Conservation (phyloP, 495 filamentous ascomycete species). For the Jackrogersella multiformis region DNA sequence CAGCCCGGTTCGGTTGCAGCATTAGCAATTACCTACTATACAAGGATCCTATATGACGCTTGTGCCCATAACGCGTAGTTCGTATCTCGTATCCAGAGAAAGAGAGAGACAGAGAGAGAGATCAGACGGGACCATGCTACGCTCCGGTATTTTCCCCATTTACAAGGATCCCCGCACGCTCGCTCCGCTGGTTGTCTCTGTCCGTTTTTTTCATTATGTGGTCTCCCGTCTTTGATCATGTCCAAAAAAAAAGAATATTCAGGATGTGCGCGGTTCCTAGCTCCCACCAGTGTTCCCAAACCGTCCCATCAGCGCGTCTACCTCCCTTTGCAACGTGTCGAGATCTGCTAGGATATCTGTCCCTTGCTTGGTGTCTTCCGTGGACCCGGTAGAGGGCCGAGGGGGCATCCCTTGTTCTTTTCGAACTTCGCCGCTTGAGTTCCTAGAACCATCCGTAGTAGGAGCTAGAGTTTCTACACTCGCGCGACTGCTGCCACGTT, state of each 20-base stretch:
- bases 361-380: constrained; percentile 26
- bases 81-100: constrained; percentile 23
- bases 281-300: constrained; percentile 49
- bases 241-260: neutral
- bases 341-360: constrained; percentile 73
- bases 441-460: constrained; percentile 29
- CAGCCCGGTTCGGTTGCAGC: constrained; percentile 9
- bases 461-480: constrained; percentile 50
- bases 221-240: neutral
- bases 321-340: constrained; percentile 72
- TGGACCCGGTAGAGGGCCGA: neutral
- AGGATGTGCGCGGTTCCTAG: neutral
- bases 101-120: too few species aligned
- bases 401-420: constrained; percentile 41
- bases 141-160: neutral
- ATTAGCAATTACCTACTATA: constrained; percentile 33
- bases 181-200: too few species aligned
- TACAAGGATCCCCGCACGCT: neutral
- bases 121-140: neutral
- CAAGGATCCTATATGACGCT: constrained; percentile 24
- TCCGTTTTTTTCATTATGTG: neutral
- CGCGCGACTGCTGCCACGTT: constrained; percentile 63
- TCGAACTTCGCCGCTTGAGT: constrained; percentile 16
- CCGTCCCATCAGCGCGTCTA: constrained; percentile 72
- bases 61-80: constrained; percentile 6